Evolutionary conservation across 2,329 filamentous ascomycete species (phyloP), one percentile per base, ranked within the genome.

Genomic region (Epichloe hybrida): DNA sequence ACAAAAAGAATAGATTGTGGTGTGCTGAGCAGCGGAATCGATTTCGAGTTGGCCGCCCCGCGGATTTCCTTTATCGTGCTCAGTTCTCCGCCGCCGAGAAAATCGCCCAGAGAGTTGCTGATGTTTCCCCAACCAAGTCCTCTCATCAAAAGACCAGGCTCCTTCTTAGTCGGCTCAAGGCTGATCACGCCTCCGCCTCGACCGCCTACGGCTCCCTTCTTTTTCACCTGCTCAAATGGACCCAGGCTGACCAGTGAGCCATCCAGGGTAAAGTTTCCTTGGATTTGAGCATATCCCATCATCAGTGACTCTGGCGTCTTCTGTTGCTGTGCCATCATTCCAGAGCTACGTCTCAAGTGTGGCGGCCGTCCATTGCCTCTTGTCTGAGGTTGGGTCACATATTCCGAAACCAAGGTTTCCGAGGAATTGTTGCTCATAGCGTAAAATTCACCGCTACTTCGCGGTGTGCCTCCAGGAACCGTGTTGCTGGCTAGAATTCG

Each of bases 11-110:
- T 88, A 2, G 89, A 95, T 68, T 97, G 93, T 1, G 91, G 90
- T 5, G 91, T 97, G 15, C 88, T 93, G n/a, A 98, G 75, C 45
- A 98, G 72, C 0, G 93, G 93, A 42, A 98, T 84, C 3, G 87
- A 85, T 63, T 88, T 90, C 34, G 88, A 86, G 64, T 85, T 93
- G 27, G 85, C 86, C 48, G 86, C 84, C 3, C 86, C 87, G 56
- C 90, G 84, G 88, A 97, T 96, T 63, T 97, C 90, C 61, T 90
- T 89, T 63, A 98, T 90, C 53, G 86, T 94, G 68, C 91, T 95
- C 57, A 94, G 80, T 61, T 96, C 90, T 49, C 84, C 83, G 45
- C 84, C 81, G 7, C 89, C 88, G n/a, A 97, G 73, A 4, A 98
- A 70, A 49, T 93, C 90, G 49, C 86, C 88, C 7, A 98, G 73